Conservation (phyloP, 2,329 filamentous ascomycete genomes). For the Penicillium sp. region DNA sequence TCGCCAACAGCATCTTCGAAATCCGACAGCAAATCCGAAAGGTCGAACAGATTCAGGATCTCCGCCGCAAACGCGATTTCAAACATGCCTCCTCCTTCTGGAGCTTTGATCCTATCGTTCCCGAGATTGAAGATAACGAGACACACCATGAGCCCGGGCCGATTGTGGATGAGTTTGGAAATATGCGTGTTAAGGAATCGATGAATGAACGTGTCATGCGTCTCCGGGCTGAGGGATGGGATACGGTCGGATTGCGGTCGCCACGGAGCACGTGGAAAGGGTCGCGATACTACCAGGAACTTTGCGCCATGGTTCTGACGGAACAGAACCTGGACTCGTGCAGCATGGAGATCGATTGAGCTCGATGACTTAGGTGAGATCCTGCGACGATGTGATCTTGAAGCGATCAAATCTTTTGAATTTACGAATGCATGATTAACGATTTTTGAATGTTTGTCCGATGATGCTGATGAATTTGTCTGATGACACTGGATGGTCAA, state of each 20-base stretch:
- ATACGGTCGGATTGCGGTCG: constrained; percentile 37
- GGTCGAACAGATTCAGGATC: constrained; percentile 24
- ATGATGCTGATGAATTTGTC: neutral
- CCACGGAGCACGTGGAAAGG: constrained; percentile 38
- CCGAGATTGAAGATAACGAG: constrained; percentile 10
- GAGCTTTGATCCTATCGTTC: constrained; percentile 35
- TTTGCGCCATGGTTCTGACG: constrained; percentile 38
- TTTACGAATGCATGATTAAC: neutral
- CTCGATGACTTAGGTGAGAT: neutral
- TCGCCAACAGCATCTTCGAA: constrained; percentile 27
- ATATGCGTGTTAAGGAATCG: constrained; percentile 29
- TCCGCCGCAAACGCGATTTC: constrained; percentile 27
- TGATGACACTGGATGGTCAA: neutral
- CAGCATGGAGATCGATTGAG: no score
- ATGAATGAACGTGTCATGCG: constrained; percentile 36
- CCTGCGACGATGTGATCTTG: neutral
- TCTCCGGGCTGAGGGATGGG: constrained; percentile 38
- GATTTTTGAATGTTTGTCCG: neutral
- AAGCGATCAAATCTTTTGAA: no score
- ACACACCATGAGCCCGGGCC: constrained; percentile 1
- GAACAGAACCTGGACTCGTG: constrained; percentile 30
- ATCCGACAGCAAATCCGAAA: constrained; percentile 29
- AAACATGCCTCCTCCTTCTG: constrained; percentile 40
- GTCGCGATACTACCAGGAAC: constrained; percentile 36
- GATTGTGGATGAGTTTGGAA: constrained; percentile 16